A percentile compares a stretch with the other conserved stretches of the same genome.
phyloP scores from a whole-genome alignment of 2,329 filamentous ascomycete species.

The Cercospora canescens region DNA sequence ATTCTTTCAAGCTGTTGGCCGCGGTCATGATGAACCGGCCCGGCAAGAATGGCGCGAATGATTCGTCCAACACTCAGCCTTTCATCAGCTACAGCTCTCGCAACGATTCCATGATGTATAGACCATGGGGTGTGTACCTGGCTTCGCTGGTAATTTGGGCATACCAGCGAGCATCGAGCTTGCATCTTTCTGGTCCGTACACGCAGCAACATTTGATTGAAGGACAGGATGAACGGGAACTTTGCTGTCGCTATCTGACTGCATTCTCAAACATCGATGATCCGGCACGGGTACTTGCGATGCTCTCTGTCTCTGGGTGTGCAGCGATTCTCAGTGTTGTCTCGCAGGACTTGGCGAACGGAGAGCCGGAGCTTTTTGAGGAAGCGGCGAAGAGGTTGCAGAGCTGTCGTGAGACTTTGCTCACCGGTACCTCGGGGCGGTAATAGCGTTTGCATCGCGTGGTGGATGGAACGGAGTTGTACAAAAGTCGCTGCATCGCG shows the following conservation, averaged over 20 bases:
- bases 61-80: conserved; percentile 33
- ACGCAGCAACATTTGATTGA: conserved; percentile 65
- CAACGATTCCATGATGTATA: conserved; percentile 81
- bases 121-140: conserved; percentile 92
- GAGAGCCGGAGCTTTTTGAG: conserved; percentile 83
- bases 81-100: conserved; percentile 67
- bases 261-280: conserved; percentile 49
- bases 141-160: conserved; percentile 88
- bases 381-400: conserved; percentile 78
- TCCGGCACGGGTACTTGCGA: conserved; percentile 73
- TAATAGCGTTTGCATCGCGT: not conserved
- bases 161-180: conserved; percentile 70
- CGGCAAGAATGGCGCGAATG: conserved; percentile 28
- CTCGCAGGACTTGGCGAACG: conserved; percentile 74
- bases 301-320: conserved; percentile 76
- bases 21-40: conserved; percentile 67
- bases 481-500: not conserved
- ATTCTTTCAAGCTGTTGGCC: conserved; percentile 81
- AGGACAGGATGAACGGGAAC: conserved; percentile 36
- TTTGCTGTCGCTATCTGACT: conserved; percentile 22
- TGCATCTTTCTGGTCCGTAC: conserved; percentile 14
- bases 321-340: conserved; percentile 76
- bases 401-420: conserved; percentile 58
- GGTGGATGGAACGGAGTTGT: not conserved
- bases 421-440: conserved; percentile 1